Percentiles rank a stretch among this genome's conserved stretches.
These are phyloP conservation scores for Hypoxylon fuscum DNA, from an alignment of 495 filamentous ascomycete genomes.

Conservation along the genomic window DNA sequence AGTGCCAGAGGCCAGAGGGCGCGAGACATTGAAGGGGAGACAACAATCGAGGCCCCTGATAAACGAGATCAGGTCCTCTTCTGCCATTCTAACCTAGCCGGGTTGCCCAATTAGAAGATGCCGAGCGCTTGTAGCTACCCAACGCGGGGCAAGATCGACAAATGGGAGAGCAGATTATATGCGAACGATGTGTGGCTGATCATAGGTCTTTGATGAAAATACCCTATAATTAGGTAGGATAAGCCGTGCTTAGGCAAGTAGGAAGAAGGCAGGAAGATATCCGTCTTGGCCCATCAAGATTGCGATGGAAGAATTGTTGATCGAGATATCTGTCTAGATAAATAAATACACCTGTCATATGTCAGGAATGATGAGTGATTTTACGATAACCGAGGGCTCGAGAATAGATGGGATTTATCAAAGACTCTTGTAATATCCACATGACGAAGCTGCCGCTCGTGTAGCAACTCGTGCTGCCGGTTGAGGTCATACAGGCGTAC, in stretches of 20 bases:
- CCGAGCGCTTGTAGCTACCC: conserved; percentile 41
- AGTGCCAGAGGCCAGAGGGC: neutral
- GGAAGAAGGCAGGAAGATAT: too few relatives aligned
- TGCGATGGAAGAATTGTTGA: too few relatives aligned
- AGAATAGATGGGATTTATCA: neutral
- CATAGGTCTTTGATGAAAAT: conserved; percentile 16
- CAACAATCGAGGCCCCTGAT: conserved; percentile 4
- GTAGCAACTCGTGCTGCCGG: conserved; percentile 12
- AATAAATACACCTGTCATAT: neutral
- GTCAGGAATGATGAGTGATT: neutral
- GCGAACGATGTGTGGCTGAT: conserved; percentile 19
- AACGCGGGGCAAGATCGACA: conserved; percentile 38
- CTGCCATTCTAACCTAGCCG: conserved; percentile 2
- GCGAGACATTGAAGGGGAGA: conserved; percentile 1
- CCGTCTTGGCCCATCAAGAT: too few relatives aligned
- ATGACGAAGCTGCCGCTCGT: neutral
- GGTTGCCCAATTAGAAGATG: conserved; percentile 39
- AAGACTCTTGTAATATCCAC: neutral
- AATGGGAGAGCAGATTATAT: conserved; percentile 20
- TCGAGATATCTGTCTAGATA: too few relatives aligned
- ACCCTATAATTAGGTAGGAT: too few relatives aligned
- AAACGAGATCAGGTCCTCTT: conserved; percentile 17
- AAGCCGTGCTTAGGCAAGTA: too few relatives aligned
- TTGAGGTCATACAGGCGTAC: conserved; percentile 19
- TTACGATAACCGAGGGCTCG: neutral